Conservation (phyloP, 805 yeast species). For the Candida krabiensis region DNA sequence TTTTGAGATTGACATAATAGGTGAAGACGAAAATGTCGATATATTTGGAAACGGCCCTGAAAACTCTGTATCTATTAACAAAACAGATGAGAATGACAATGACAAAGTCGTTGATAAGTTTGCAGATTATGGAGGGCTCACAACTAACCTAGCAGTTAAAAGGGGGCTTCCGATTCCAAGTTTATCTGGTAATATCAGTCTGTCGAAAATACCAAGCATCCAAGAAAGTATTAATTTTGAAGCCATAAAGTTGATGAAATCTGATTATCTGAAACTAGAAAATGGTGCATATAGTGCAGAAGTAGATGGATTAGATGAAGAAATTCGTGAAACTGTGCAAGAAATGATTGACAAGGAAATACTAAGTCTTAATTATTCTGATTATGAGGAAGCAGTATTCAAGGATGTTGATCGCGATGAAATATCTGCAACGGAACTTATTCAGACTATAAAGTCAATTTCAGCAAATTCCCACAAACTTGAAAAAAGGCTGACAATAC, state of each 20-base stretch:
- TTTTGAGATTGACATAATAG: constrained; percentile 41
- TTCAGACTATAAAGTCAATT: constrained; percentile 13
- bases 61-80: not conserved
- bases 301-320: not conserved
- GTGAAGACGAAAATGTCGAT: constrained; percentile 31
- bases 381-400: constrained; percentile 7
- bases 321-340: constrained; percentile 2
- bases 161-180: not conserved
- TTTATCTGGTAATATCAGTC: not conserved
- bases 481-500: constrained; percentile 29
- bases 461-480: constrained; percentile 26
- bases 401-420: constrained; percentile 12
- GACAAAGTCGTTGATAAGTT: constrained; percentile 46
- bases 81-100: constrained; percentile 35
- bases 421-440: constrained; percentile 14
- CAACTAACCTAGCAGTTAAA: not conserved
- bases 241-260: constrained; percentile 35
- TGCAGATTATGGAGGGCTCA: not conserved
- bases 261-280: constrained; percentile 37
- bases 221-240: constrained; percentile 30
- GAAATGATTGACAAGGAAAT: constrained; percentile 6
- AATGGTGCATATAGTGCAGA: constrained; percentile 24
- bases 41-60: not conserved
- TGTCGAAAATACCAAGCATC: not conserved
- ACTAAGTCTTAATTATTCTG: constrained; percentile 1